Evolutionary conservation across 2,329 filamentous ascomycete species (phyloP).

Genomic region (Neoscytalidium dimidiatum): DNA sequence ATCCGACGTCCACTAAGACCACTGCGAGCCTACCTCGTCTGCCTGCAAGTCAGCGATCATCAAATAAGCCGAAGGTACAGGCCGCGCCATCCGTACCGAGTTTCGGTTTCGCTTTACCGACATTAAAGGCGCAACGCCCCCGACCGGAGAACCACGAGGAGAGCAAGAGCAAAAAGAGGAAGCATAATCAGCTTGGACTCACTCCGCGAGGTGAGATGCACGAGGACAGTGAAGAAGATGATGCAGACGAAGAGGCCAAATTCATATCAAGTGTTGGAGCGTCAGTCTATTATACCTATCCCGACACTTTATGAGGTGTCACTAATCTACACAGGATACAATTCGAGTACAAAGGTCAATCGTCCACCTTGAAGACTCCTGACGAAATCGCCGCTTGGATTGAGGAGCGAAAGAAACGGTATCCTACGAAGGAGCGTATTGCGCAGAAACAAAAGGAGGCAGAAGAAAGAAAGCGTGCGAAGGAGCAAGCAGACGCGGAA

Average conservation of each 20-base stretch:
- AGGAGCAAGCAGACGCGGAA: slow-evolving; percentile 7
- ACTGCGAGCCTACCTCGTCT: background rate
- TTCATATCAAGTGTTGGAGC: slow-evolving; percentile 51
- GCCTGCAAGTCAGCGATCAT: background rate
- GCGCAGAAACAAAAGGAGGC: slow-evolving; percentile 61
- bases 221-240: slow-evolving; percentile 60
- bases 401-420: slow-evolving; percentile 76
- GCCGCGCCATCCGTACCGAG: slow-evolving; percentile 35
- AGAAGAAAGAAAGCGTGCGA: slow-evolving; percentile 26
- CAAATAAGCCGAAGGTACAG: slow-evolving; percentile 6
- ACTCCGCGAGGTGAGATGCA: slow-evolving; percentile 59
- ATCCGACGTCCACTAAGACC: background rate
- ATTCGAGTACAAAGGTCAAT: slow-evolving; percentile 60
- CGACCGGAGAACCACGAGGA: background rate
- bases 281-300: slow-evolving; percentile 43
- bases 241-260: slow-evolving; percentile 68
- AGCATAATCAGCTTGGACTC: slow-evolving; percentile 70
- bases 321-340: slow-evolving; percentile 25
- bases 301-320: slow-evolving; percentile 11
- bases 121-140: background rate
- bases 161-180: slow-evolving; percentile 65
- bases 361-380: slow-evolving; percentile 54
- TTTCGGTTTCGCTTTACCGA: slow-evolving; percentile 37
- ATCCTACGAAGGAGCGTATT: slow-evolving; percentile 73
- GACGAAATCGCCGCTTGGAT: slow-evolving; percentile 80